A percentile compares a stretch with the other conserved stretches of the same genome.
phyloP scores from a whole-genome alignment of 148 eudicot genomes.

The Chenopodium berlandieri region DNA sequence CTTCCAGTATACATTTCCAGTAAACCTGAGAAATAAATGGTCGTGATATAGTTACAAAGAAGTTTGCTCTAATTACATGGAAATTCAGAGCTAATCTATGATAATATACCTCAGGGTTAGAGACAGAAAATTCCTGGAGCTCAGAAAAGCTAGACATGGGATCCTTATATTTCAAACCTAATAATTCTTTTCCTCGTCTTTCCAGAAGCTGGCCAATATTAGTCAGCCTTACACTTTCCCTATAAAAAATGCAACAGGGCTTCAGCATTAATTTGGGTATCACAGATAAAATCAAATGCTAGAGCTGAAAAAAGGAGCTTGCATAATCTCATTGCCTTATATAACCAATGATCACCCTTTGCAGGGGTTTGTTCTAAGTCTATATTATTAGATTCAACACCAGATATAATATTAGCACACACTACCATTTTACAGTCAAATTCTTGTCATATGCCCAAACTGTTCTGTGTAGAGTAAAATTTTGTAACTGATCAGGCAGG shows the following conservation, averaged over 20 bases:
- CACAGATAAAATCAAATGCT: neutral
- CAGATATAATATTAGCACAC: neutral
- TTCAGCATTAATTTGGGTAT: neutral
- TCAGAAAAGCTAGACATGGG: conserved; percentile 79
- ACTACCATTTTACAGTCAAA: neutral
- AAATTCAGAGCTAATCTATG: neutral
- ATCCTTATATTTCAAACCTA: conserved; percentile 65
- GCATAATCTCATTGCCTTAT: neutral
- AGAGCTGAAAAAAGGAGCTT: neutral
- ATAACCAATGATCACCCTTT: neutral
- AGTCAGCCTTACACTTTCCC: conserved; percentile 55
- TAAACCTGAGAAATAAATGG: conserved; percentile 45
- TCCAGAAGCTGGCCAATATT: conserved; percentile 75
- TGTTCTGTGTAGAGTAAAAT: neutral
- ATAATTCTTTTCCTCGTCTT: conserved; percentile 61
- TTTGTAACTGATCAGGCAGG: neutral
- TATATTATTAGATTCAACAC: neutral
- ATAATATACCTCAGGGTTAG: conserved; percentile 68
- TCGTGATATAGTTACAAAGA: neutral
- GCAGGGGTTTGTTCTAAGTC: neutral
- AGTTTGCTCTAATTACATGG: neutral
- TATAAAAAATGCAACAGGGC: conserved; percentile 15
- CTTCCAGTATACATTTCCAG: conserved; percentile 71
- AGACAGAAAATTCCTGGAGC: conserved; percentile 79
- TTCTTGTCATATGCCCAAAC: neutral